Percentiles rank a stretch among this genome's conserved stretches.
phyloP scores from a whole-genome alignment of 164 flowering plant genomes.

The Liriodendron chinense region DNA sequence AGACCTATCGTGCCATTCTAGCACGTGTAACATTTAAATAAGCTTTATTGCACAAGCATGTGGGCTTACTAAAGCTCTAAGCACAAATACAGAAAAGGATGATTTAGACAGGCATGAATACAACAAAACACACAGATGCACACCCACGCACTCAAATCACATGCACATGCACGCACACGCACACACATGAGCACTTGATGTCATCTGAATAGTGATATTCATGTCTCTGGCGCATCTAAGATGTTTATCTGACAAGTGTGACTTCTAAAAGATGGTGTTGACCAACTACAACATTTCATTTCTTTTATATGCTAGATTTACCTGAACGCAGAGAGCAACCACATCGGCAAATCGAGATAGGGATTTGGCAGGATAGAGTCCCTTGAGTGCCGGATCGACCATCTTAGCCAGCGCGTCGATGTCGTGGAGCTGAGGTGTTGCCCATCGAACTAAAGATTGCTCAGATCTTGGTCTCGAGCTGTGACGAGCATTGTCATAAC shows the following conservation, averaged over 20 bases:
- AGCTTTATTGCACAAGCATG: too few relatives aligned
- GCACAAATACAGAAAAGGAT: too few relatives aligned
- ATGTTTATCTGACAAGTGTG: neutral
- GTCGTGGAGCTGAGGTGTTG: slow-evolving; percentile 98
- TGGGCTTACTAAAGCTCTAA: too few relatives aligned
- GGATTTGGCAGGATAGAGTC: slow-evolving; percentile 90
- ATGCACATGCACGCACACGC: too few relatives aligned
- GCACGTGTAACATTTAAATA: too few relatives aligned
- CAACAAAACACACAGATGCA: too few relatives aligned
- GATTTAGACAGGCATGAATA: too few relatives aligned
- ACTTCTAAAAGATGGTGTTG: neutral
- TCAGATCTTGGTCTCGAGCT: slow-evolving; percentile 84
- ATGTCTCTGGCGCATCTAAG: neutral
- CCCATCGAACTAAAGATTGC: slow-evolving; percentile 97
- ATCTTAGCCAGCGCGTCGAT: slow-evolving; percentile 90
- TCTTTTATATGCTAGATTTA: slow-evolving; percentile 21
- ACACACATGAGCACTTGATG: too few relatives aligned
- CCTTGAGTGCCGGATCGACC: slow-evolving; percentile 91
- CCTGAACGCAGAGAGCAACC: slow-evolving; percentile 97
- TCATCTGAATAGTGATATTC: neutral
- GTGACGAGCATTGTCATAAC: slow-evolving; percentile 8
- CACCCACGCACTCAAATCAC: too few relatives aligned
- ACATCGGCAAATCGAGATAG: slow-evolving; percentile 97
- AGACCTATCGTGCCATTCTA: too few relatives aligned
- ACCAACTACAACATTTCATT: neutral